A percentile compares a stretch with the other conserved stretches of the same genome.
Evolutionary conservation across 768 basidiomycete genomes (phyloP).

Genomic region (Mycena latifolia): DNA sequence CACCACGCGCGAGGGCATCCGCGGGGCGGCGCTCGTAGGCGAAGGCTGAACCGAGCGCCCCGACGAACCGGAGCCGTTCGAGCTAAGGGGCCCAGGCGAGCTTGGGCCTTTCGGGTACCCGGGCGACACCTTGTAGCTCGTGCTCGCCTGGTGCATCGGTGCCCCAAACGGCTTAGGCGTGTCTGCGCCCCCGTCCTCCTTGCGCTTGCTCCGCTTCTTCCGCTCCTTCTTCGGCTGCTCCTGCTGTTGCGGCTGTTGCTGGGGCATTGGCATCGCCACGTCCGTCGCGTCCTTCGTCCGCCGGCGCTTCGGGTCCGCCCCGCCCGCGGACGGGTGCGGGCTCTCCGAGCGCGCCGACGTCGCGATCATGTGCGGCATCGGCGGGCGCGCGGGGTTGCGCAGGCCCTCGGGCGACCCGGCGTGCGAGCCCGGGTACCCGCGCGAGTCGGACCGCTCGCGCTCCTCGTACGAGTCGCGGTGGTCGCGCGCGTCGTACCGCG

Average conservation of each 20-base stretch:
- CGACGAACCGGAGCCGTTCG: constrained; percentile 72
- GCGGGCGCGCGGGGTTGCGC: constrained; percentile 44
- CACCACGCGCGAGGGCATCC: constrained; percentile 74
- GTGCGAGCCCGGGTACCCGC: constrained; percentile 58
- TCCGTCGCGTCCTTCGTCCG: constrained; percentile 68
- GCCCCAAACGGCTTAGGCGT: constrained; percentile 55
- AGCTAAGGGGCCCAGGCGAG: constrained; percentile 75
- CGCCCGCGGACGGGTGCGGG: constrained; percentile 19
- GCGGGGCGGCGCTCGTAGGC: constrained; percentile 70
- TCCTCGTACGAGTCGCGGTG: constrained; percentile 47
- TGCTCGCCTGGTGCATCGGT: constrained; percentile 40
- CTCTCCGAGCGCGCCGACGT: constrained; percentile 57
- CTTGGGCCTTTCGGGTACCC: constrained; percentile 55
- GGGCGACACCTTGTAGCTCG: constrained; percentile 45
- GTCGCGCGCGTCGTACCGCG: constrained; percentile 64
- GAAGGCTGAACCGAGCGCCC: constrained; percentile 78
- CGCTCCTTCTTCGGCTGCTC: constrained; percentile 68
- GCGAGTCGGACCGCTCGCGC: constrained; percentile 48
- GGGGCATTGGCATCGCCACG: constrained; percentile 38
- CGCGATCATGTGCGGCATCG: constrained; percentile 35
- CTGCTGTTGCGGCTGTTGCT: constrained; percentile 43
- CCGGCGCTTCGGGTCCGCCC: constrained; percentile 43
- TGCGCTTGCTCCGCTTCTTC: constrained; percentile 57
- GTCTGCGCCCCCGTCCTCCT: constrained; percentile 62
- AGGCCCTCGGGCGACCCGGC: constrained; percentile 35